Evolutionary conservation across 305 asterid species (phyloP).

Genomic region (Fraxinus sp.): DNA sequence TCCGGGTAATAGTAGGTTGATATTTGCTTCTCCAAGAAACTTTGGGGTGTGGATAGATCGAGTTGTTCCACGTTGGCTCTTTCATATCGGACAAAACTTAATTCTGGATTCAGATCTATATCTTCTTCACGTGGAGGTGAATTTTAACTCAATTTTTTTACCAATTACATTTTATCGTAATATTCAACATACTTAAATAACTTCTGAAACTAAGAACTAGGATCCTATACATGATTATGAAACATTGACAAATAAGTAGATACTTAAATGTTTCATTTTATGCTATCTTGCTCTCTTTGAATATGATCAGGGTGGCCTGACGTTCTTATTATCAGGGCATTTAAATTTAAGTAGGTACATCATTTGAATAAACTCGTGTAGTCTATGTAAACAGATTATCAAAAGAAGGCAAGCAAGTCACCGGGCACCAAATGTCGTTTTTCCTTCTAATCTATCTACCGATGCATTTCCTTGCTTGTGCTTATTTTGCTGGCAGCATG

Average conservation of each 20-base stretch:
- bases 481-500: neutral
- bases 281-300: neutral
- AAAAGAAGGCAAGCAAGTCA: neutral
- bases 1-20: slow-evolving; percentile 88
- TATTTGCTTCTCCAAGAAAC: slow-evolving; percentile 73
- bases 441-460: neutral
- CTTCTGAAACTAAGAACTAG: neutral
- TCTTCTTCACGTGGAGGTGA: slow-evolving; percentile 90
- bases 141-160: slow-evolving; percentile 7
- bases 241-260: neutral
- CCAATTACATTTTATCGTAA: neutral
- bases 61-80: slow-evolving; percentile 79
- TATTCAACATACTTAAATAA: neutral
- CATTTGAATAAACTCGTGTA: neutral
- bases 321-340: neutral
- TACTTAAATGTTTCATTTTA: neutral
- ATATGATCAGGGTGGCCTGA: neutral
- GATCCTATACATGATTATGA: neutral
- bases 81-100: slow-evolving; percentile 77
- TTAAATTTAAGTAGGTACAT: neutral
- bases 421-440: neutral
- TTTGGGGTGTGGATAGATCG: slow-evolving; percentile 67
- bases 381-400: neutral
- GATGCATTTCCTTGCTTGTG: neutral
- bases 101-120: slow-evolving; percentile 88